phyloP scores from a whole-genome alignment of 306 rosid genomes.

The Pachyrhizus erosus region DNA sequence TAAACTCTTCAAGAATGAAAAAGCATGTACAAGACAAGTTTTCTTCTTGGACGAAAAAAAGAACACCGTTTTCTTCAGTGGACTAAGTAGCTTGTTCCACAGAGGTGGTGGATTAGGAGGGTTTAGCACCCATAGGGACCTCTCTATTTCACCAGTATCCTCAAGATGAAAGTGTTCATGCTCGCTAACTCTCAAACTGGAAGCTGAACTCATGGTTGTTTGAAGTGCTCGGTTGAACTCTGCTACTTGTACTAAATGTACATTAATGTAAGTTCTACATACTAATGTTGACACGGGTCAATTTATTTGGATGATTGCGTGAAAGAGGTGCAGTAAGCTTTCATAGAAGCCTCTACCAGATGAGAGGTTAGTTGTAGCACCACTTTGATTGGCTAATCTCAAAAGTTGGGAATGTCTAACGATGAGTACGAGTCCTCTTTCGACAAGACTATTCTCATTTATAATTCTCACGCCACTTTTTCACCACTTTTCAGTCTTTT shows the following conservation, averaged over 20 bases:
- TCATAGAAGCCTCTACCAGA: not conserved
- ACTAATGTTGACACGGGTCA: constrained; percentile 6
- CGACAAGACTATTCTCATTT: not conserved
- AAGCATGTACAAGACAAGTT: constrained; percentile 15
- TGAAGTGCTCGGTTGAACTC: constrained; percentile 63
- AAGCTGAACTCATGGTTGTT: constrained; percentile 47
- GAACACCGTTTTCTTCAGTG: constrained; percentile 45
- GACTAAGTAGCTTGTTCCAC: constrained; percentile 47
- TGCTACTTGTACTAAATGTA: constrained; percentile 1
- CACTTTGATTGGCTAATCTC: constrained; percentile 38
- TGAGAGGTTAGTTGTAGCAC: constrained; percentile 4
- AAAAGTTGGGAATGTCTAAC: constrained; percentile 40
- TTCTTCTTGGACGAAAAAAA: constrained; percentile 43
- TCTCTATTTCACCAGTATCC: constrained; percentile 42
- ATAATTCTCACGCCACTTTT: constrained; percentile 15
- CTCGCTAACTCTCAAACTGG: constrained; percentile 48
- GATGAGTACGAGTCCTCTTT: constrained; percentile 18
- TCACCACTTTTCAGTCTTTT: not conserved
- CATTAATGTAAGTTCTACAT: constrained; percentile 8
- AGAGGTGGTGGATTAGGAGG: constrained; percentile 71
- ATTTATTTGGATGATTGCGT: constrained; percentile 23
- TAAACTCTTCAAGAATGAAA: constrained; percentile 48
- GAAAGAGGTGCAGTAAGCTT: constrained; percentile 15
- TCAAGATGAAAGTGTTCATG: constrained; percentile 38
- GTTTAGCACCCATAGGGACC: constrained; percentile 61